These are phyloP conservation scores for Globisporangium orthogonon DNA, from an alignment of 352 stramenopile species.

Conservation along the genomic window DNA sequence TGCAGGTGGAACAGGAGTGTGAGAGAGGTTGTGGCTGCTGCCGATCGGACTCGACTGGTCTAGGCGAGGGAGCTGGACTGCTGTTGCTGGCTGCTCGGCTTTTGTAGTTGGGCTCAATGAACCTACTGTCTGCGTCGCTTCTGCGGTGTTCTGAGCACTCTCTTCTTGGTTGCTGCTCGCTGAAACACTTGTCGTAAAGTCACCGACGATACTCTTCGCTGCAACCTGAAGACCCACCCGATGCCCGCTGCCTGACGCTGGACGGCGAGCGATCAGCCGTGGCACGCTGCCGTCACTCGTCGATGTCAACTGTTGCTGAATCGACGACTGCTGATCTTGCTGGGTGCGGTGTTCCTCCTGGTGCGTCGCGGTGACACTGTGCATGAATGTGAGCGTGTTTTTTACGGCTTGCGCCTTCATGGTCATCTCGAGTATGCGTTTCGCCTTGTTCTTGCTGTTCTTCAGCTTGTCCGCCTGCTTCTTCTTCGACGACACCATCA, in stretches of 20 bases:
- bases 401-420: constrained; percentile 36
- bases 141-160: not conserved
- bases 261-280: not conserved
- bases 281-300: not conserved
- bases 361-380: constrained; percentile 17
- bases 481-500: constrained; percentile 44
- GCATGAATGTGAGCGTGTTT: constrained; percentile 40
- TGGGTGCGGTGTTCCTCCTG: constrained; percentile 6
- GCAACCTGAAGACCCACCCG: constrained; percentile 26
- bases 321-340: not conserved
- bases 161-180: constrained; percentile 19
- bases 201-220: constrained; percentile 28
- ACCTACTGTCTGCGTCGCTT: not conserved
- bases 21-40: constrained; percentile 1
- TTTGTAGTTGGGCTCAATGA: too few species aligned
- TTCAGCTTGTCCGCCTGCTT: constrained; percentile 53
- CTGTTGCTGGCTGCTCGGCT: not conserved
- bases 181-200: not conserved
- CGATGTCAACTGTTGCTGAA: too few species aligned
- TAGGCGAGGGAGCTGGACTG: not conserved
- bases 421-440: constrained; percentile 19
- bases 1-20: not conserved
- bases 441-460: constrained; percentile 20
- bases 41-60: not conserved
- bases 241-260: constrained; percentile 1